Evolutionary conservation across 352 stramenopile genomes (phyloP).

Genomic region (Globisporangium mamillatum): DNA sequence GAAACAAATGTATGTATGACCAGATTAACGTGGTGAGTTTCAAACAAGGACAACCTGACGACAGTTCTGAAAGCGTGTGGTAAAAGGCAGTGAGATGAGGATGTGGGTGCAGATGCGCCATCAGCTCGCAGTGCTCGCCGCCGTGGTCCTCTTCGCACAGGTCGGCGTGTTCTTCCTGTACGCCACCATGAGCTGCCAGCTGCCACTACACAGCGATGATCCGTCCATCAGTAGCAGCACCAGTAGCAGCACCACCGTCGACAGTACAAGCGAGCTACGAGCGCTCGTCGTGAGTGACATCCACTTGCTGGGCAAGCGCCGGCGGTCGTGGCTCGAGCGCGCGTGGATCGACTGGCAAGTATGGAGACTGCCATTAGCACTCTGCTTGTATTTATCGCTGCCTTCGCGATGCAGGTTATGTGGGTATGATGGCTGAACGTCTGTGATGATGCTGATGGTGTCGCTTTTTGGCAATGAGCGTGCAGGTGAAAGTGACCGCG

Average conservation of each 20-base stretch:
- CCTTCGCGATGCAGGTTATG: neutral
- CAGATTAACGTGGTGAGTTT: no score
- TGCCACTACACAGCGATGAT: neutral
- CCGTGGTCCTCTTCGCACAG: slow-evolving; percentile 38
- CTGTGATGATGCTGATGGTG: neutral
- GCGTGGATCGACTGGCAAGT: slow-evolving; percentile 77
- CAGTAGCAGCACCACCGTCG: neutral
- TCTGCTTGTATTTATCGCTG: neutral
- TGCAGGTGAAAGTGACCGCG: slow-evolving; percentile 34
- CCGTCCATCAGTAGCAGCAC: neutral
- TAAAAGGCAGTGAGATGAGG: neutral
- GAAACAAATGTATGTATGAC: no score
- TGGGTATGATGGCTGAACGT: neutral
- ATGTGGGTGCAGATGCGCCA: slow-evolving; percentile 4
- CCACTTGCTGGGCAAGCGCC: slow-evolving; percentile 68
- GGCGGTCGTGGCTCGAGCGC: slow-evolving; percentile 51
- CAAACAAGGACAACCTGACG: no score
- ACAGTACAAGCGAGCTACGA: slow-evolving; percentile 16
- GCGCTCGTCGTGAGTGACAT: slow-evolving; percentile 70
- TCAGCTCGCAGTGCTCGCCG: slow-evolving; percentile 23
- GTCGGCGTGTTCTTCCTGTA: slow-evolving; percentile 63
- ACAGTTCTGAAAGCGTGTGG: no score
- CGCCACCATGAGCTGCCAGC: slow-evolving; percentile 28
- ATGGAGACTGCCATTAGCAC: neutral
- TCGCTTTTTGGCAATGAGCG: neutral